Evolutionary conservation across 2,329 filamentous ascomycete genomes (phyloP).

Genomic region (Parafenestella ontariensis): DNA sequence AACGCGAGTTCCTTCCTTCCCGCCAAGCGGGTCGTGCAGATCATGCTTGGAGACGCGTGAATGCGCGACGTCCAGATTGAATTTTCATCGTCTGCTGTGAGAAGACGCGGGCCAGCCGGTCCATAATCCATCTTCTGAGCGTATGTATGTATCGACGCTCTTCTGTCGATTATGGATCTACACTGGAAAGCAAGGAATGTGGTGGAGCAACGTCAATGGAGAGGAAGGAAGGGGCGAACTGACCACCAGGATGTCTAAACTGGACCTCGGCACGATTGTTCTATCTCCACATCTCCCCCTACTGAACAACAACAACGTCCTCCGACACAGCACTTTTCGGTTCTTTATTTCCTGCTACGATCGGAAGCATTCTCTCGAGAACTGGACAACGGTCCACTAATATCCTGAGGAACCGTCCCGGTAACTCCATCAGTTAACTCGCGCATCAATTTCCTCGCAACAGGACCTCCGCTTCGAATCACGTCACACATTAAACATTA

Average conservation of each 20-base stretch:
- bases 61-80: neutral
- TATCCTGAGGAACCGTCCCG: neutral
- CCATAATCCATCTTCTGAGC: neutral
- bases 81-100: neutral
- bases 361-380: neutral
- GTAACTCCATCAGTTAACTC: neutral
- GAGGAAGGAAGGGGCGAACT: neutral
- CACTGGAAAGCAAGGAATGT: neutral
- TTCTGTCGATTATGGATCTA: neutral
- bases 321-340: neutral
- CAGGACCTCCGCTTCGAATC: neutral
- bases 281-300: neutral
- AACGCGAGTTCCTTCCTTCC: neutral
- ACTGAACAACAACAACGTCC: neutral
- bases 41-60: neutral
- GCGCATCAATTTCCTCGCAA: neutral
- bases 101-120: neutral
- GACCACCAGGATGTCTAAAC: neutral
- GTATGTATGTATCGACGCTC: neutral
- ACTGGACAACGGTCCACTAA: neutral
- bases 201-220: neutral
- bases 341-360: neutral
- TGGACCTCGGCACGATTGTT: slow-evolving; percentile 5
- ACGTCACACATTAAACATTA: neutral
- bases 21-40: slow-evolving; percentile 2